These are phyloP conservation scores for Oryza meridionalis DNA, from an alignment of 176 grass and related monocot genomes.

Conservation along the genomic window DNA sequence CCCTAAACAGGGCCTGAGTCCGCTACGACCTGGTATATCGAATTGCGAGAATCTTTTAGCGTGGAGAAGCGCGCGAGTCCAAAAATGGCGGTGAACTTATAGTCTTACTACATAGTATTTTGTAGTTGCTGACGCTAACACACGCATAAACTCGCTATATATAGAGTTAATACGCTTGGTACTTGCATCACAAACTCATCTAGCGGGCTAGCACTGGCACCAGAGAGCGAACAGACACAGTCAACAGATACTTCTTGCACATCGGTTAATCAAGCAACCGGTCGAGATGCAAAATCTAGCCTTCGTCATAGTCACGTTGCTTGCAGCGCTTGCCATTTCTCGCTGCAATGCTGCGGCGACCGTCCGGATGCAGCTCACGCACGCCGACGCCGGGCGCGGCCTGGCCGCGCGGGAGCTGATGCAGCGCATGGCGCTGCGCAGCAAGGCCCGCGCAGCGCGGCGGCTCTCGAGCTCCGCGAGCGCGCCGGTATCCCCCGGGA, in stretches of 20 bases:
- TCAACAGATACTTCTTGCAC: background rate
- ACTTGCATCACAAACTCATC: slow-evolving; percentile 1
- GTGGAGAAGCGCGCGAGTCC: too few species aligned
- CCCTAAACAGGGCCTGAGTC: too few species aligned
- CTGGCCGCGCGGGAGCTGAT: slow-evolving; percentile 38
- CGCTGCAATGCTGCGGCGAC: slow-evolving; percentile 17
- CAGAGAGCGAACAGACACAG: too few species aligned
- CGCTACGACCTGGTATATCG: too few species aligned
- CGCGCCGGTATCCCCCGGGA: background rate
- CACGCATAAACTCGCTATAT: too few species aligned
- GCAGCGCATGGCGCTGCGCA: slow-evolving; percentile 34
- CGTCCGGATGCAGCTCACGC: slow-evolving; percentile 38
- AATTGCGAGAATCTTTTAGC: too few species aligned
- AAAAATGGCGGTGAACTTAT: too few species aligned
- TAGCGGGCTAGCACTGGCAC: too few species aligned
- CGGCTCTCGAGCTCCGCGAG: background rate
- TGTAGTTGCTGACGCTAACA: too few species aligned
- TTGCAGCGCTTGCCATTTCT: slow-evolving; percentile 28
- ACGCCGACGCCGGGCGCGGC: slow-evolving; percentile 33
- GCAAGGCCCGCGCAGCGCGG: slow-evolving; percentile 31
- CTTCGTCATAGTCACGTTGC: background rate
- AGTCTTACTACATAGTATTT: too few species aligned
- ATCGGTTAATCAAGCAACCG: background rate
- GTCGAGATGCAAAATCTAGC: slow-evolving; percentile 38
- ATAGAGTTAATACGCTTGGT: background rate